Evolutionary conservation across 2,329 filamentous ascomycete genomes (phyloP).

Genomic region (Xylariaceae sp.): DNA sequence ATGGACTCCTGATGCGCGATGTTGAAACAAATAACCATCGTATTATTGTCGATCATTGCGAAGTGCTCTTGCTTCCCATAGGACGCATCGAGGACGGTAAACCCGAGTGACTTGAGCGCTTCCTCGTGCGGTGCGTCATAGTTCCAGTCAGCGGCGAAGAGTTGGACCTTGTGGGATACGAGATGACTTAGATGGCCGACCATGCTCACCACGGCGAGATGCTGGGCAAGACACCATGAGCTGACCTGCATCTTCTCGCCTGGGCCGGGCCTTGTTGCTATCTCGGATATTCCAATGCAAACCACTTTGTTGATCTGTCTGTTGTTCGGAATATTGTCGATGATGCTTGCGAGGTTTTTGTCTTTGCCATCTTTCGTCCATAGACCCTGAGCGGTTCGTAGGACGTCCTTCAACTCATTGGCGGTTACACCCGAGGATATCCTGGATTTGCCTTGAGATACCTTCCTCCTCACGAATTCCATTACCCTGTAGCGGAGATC

Average conservation of each 20-base stretch:
- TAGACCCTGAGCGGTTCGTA: not conserved
- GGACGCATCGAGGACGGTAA: slow-evolving; percentile 6
- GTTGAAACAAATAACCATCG: slow-evolving; percentile 19
- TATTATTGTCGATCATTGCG: slow-evolving; percentile 19
- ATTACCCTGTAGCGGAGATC: slow-evolving; percentile 9
- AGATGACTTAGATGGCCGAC: slow-evolving; percentile 3
- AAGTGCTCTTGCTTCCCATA: slow-evolving; percentile 18
- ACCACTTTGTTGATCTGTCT: slow-evolving; percentile 15
- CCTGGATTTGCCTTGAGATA: not conserved
- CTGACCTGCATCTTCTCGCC: not conserved
- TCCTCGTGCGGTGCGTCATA: slow-evolving; percentile 11
- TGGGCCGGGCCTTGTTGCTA: slow-evolving; percentile 4
- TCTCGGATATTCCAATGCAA: slow-evolving; percentile 24
- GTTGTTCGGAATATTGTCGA: slow-evolving; percentile 18
- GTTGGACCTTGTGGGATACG: slow-evolving; percentile 11
- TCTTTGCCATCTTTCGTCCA: slow-evolving; percentile 11
- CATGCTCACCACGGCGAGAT: slow-evolving; percentile 12
- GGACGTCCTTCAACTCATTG: slow-evolving; percentile 7
- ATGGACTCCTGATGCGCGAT: slow-evolving; percentile 13
- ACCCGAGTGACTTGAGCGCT: slow-evolving; percentile 3
- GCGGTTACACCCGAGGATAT: not conserved
- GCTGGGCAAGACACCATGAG: slow-evolving; percentile 16
- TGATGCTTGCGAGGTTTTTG: not conserved
- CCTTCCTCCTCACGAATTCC: not conserved
- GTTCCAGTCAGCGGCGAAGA: slow-evolving; percentile 20